These are phyloP conservation scores for Boletus subparvulus DNA, from an alignment of 768 basidiomycete genomes.

Conservation along the genomic window DNA sequence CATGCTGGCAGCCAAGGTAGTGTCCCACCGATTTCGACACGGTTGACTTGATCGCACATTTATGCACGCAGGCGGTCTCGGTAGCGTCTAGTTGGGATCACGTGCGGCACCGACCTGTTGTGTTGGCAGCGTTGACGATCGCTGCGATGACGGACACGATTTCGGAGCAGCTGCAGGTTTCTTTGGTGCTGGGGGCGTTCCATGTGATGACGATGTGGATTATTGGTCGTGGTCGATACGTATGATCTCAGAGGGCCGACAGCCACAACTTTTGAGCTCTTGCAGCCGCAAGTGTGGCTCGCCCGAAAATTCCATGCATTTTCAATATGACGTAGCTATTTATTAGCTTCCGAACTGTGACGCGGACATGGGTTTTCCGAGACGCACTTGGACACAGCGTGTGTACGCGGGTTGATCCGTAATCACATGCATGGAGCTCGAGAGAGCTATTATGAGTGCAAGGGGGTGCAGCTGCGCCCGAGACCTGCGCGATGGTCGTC, in stretches of 20 bases:
- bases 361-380: too few relatives aligned
- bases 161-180: constrained; percentile 40
- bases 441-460: not conserved
- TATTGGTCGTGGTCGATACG: not conserved
- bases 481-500: constrained; percentile 13
- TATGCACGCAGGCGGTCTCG: constrained; percentile 24
- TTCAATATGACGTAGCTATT: too few relatives aligned
- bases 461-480: not conserved
- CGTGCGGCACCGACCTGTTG: constrained; percentile 26
- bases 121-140: constrained; percentile 29
- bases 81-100: constrained; percentile 20
- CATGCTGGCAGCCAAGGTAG: constrained; percentile 38
- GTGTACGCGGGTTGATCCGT: too few relatives aligned
- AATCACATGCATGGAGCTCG: constrained; percentile 18
- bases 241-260: too few relatives aligned
- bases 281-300: too few relatives aligned
- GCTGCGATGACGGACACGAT: constrained; percentile 48
- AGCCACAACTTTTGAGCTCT: too few relatives aligned
- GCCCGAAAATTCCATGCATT: too few relatives aligned
- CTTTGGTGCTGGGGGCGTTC: constrained; percentile 38
- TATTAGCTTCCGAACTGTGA: too few relatives aligned
- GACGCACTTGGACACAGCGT: too few relatives aligned
- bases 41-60: not conserved
- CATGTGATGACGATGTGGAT: constrained; percentile 37
- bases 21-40: not conserved